Conservation (phyloP, 495 filamentous ascomycete species). For the Annulohypoxylon bovei region DNA sequence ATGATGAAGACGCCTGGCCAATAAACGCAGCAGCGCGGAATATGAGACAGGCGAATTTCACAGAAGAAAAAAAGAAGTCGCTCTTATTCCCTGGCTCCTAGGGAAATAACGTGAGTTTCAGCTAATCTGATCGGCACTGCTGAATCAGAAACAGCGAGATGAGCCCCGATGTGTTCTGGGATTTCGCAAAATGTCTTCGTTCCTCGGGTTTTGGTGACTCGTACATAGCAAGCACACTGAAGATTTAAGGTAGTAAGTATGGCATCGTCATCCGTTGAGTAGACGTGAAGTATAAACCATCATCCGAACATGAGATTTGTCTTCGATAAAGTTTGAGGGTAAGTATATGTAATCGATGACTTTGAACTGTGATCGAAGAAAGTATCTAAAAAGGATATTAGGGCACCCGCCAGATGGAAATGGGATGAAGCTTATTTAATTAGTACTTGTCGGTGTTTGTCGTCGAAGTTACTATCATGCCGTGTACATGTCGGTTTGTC, state of each 20-base stretch:
- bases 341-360: not conserved
- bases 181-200: constrained; percentile 16
- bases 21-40: constrained; percentile 22
- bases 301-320: not conserved
- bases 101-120: constrained; percentile 36
- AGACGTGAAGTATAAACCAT: constrained; percentile 20
- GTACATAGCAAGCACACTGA: not conserved
- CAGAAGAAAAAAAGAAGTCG: not conserved
- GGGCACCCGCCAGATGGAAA: not conserved
- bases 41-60: constrained; percentile 38
- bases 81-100: constrained; percentile 2
- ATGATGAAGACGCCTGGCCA: constrained; percentile 15
- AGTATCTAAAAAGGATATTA: not conserved
- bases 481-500: constrained; percentile 12
- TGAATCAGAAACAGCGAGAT: constrained; percentile 25
- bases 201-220: constrained; percentile 4
- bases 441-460: constrained; percentile 15
- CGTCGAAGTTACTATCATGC: constrained; percentile 14
- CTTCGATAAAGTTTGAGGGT: constrained; percentile 7
- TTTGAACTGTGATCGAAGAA: not conserved
- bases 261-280: constrained; percentile 14
- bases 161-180: constrained; percentile 30
- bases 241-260: constrained; percentile 21
- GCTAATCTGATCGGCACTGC: constrained; percentile 31
- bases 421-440: constrained; percentile 5